Base-by-base conservation (phyloP, 75 land plant species). In the Picea sitchensis region DNA sequence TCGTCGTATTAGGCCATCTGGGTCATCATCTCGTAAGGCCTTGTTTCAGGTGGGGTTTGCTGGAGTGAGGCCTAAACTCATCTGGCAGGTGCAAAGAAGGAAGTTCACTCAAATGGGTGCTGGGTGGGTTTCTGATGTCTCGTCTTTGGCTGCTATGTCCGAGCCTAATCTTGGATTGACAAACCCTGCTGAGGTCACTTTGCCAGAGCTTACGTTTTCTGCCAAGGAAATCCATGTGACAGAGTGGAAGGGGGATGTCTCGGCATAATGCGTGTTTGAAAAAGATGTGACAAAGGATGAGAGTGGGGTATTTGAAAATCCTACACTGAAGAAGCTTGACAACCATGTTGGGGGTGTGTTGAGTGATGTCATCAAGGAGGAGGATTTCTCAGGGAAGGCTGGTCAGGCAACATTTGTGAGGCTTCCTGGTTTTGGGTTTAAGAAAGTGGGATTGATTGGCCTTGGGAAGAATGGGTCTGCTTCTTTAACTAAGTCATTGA, bases 201-300 rank as follows among this genome's bases (percentile, higher is more conserved):
- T 62, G 64, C 64, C 64, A 21, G 64, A 62, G 97, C 84, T 96
- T 68, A 79, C 85, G 14, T 90, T 95, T 72, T 79, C 82, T 34
- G 92, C 95, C 20, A 86, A 85, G 65, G 98, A 97, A 65, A 76
- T 86, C 18, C 91, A 87, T 47, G 79, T 86, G 51, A 61, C 62
- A 32, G 85, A 91, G 80, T 95, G 98, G 98, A 93, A 91, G 79
- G 99, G 98, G 11, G 99, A 95, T 65, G 80, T 98, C 9, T 83
- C 95, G 76, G 98, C 91, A 1, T 89, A 95, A 34, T 98, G 92
- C n/a, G 98, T 92, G 4, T 87, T 88, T 34, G 94, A 96, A 82
- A 95, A 90, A 32, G 92, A 89, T 65, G 73, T 92, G 82, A 80
- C 83, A 0, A 89, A 88, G 76, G 90, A 86, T 67, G 89, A 79